Conservation (phyloP, 768 basidiomycete species). For the Rhodotorula graminis region DNA sequence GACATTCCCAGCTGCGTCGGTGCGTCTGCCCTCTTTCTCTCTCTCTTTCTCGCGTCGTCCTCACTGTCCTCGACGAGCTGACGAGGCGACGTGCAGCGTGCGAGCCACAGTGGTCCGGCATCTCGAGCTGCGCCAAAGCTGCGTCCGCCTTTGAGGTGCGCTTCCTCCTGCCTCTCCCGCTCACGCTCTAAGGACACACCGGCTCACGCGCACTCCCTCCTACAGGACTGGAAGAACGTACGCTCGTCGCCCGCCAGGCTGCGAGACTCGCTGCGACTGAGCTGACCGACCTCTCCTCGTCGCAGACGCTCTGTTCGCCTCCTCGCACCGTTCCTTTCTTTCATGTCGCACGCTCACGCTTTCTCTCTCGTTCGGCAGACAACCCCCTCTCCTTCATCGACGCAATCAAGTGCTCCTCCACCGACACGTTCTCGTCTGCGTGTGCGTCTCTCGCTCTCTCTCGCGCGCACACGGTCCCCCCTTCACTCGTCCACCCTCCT, state of each 20-base stretch:
- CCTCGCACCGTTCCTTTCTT: neutral
- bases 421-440: slow-evolving; percentile 30
- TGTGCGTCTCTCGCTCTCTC: neutral
- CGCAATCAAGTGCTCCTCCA: slow-evolving; percentile 30
- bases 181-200: no score
- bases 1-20: slow-evolving; percentile 26
- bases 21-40: slow-evolving; percentile 1
- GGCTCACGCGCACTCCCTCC: no score
- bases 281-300: accelerated
- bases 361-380: neutral
- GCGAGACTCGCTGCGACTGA: no score
- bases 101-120: slow-evolving; percentile 21
- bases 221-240: slow-evolving; percentile 21
- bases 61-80: neutral
- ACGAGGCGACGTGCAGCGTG: slow-evolving; percentile 2
- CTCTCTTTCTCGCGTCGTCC: neutral
- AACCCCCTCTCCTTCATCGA: slow-evolving; percentile 18
- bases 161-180: no score
- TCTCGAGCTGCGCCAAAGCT: slow-evolving; percentile 15
- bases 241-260: neutral
- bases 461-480: no score
- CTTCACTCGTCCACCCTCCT: neutral
- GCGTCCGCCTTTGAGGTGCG: slow-evolving; percentile 31
- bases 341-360: no score
- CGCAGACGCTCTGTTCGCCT: slow-evolving; percentile 20